Percentiles rank a stretch among this genome's conserved stretches.
Evolutionary conservation across 345 rosid genomes (phyloP).

Genomic region (Geranium rotundifolium): DNA sequence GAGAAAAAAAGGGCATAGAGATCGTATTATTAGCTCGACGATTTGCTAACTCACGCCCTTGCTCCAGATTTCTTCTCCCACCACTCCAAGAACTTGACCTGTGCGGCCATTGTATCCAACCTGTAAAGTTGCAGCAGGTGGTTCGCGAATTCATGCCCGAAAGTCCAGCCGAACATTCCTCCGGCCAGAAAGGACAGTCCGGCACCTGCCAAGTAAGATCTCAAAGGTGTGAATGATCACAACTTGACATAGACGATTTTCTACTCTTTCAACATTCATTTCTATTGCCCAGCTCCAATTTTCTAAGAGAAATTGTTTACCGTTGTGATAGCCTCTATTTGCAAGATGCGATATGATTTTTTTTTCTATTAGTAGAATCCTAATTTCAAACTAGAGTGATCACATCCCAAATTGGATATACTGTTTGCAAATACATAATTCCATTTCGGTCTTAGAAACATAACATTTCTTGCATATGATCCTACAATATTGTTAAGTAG

Average conservation of each 20-base stretch:
- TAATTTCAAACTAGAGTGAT: neutral
- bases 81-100: slow-evolving; percentile 89
- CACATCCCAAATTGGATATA: neutral
- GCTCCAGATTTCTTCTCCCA: slow-evolving; percentile 49
- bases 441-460: too few species aligned
- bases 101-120: slow-evolving; percentile 81
- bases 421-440: too few species aligned
- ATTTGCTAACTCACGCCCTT: slow-evolving; percentile 3
- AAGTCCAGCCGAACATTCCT: slow-evolving; percentile 78
- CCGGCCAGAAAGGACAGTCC: slow-evolving; percentile 74
- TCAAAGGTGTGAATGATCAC: neutral
- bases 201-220: slow-evolving; percentile 39
- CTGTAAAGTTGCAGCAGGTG: slow-evolving; percentile 69
- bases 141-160: slow-evolving; percentile 74
- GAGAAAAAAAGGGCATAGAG: neutral
- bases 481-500: too few species aligned
- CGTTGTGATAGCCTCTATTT: too few species aligned
- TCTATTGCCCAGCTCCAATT: neutral
- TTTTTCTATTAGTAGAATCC: too few species aligned
- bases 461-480: too few species aligned
- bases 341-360: too few species aligned
- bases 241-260: neutral
- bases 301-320: too few species aligned
- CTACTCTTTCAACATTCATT: neutral
- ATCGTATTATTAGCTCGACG: neutral